Evolutionary conservation across 1,139 yeast species (phyloP).

Genomic region (Kurtzmaniella quercitrusa): DNA sequence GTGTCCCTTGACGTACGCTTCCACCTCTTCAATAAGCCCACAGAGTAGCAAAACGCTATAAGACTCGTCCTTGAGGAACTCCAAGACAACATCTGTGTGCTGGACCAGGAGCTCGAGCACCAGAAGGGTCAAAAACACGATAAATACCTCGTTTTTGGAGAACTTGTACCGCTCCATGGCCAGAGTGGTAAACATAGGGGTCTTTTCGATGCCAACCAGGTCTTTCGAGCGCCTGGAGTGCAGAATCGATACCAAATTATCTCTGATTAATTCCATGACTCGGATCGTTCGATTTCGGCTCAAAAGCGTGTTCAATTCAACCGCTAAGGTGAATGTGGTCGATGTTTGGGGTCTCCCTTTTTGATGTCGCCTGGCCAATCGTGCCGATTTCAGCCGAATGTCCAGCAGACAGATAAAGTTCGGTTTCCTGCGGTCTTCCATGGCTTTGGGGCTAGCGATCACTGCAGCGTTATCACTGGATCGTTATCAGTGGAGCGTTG

Average conservation of each 20-base stretch:
- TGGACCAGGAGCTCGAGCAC: slow-evolving; percentile 18
- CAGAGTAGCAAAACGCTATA: slow-evolving; percentile 27
- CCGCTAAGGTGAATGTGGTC: slow-evolving; percentile 21
- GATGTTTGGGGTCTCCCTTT: neutral
- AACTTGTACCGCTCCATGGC: slow-evolving; percentile 6
- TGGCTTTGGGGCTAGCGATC: neutral
- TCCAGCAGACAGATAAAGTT: slow-evolving; percentile 39
- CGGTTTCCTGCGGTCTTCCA: slow-evolving; percentile 30
- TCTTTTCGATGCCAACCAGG: neutral
- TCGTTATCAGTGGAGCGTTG: too few species aligned
- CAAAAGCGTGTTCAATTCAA: slow-evolving; percentile 34
- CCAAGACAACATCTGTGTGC: slow-evolving; percentile 15
- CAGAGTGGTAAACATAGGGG: slow-evolving; percentile 2
- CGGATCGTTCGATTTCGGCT: slow-evolving; percentile 24
- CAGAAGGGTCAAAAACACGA: slow-evolving; percentile 27
- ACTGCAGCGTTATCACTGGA: too few species aligned
- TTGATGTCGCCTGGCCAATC: neutral
- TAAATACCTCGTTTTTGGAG: slow-evolving; percentile 25
- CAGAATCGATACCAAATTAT: slow-evolving; percentile 33
- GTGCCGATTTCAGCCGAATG: slow-evolving; percentile 21
- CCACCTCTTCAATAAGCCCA: slow-evolving; percentile 25
- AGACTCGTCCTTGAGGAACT: slow-evolving; percentile 29
- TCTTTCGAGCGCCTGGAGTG: slow-evolving; percentile 11
- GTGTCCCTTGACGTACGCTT: slow-evolving; percentile 6
- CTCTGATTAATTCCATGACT: slow-evolving; percentile 31